Conservation (phyloP, 2,329 filamentous ascomycete species). For the Alternaria ethzedia region DNA sequence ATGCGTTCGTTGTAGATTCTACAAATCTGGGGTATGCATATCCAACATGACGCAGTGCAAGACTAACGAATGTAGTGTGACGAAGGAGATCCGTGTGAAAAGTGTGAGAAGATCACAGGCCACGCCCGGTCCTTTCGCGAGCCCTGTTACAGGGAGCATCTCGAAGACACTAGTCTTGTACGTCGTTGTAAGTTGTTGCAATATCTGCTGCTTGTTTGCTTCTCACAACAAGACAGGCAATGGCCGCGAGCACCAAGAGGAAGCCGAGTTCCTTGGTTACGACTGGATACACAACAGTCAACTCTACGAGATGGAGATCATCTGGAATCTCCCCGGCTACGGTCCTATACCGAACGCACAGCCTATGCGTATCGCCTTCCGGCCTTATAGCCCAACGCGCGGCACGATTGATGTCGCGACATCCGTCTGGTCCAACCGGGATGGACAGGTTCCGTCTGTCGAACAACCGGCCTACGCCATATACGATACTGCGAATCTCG, state of each 20-base stretch:
- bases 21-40: conserved; percentile 40
- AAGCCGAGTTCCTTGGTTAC: conserved; percentile 41
- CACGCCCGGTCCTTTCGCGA: conserved; percentile 41
- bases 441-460: conserved; percentile 33
- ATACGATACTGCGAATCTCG: conserved; percentile 39
- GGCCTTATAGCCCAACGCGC: conserved; percentile 36
- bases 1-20: conserved; percentile 46
- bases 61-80: conserved; percentile 36
- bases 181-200: conserved; percentile 35
- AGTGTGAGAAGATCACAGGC: conserved; percentile 38
- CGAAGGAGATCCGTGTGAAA: conserved; percentile 39
- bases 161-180: conserved; percentile 41
- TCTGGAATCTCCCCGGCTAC: conserved; percentile 46
- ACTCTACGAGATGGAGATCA: conserved; percentile 39
- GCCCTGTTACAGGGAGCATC: conserved; percentile 41
- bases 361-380: conserved; percentile 34
- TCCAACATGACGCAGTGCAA: background rate
- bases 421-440: conserved; percentile 39
- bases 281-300: conserved; percentile 36
- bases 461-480: conserved; percentile 45
- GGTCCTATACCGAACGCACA: conserved; percentile 34
- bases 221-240: conserved; percentile 36
- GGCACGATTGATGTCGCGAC: conserved; percentile 37
- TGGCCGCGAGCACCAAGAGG: conserved; percentile 44
- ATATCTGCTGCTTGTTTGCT: background rate